These are phyloP conservation scores for Hirschfeldia incana DNA, from an alignment of 345 rosid species.

Conservation along the genomic window DNA sequence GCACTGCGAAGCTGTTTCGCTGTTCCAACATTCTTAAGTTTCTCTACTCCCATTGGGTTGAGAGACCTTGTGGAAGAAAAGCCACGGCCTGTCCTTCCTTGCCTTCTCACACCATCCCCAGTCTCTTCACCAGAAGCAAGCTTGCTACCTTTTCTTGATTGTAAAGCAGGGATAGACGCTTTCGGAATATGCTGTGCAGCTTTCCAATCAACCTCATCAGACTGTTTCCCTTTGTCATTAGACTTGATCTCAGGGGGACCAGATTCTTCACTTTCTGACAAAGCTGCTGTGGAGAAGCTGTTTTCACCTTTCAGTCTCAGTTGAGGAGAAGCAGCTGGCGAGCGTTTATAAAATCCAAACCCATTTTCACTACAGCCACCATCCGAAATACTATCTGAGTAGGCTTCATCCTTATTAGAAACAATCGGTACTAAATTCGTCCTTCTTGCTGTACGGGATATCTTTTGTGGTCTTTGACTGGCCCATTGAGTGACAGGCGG, in stretches of 20 bases:
- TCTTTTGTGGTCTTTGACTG: constrained; percentile 86
- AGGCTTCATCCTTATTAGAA: constrained; percentile 68
- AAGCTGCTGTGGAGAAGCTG: constrained; percentile 58
- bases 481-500: constrained; percentile 88
- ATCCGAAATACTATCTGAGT: constrained; percentile 67
- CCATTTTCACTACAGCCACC: constrained; percentile 65
- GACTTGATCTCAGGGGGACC: constrained; percentile 74
- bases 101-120: constrained; percentile 79
- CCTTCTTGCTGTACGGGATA: constrained; percentile 82
- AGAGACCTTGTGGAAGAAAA: constrained; percentile 61
- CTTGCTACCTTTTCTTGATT: constrained; percentile 81
- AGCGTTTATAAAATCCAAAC: constrained; percentile 60
- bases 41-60: constrained; percentile 60
- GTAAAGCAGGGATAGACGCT: constrained; percentile 49
- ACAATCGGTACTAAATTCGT: constrained; percentile 68
- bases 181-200: constrained; percentile 62
- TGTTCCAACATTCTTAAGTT: constrained; percentile 67
- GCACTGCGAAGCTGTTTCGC: constrained; percentile 81
- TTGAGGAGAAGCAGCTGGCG: constrained; percentile 59
- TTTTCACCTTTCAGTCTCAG: constrained; percentile 63
- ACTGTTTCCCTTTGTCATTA: constrained; percentile 66
- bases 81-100: constrained; percentile 83
- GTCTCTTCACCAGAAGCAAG: constrained; percentile 58
- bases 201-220: constrained; percentile 80
- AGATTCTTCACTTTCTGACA: constrained; percentile 94